phyloP scores from a whole-genome alignment of 805 yeast species.

The Metschnikowia chrysomelidarum region DNA sequence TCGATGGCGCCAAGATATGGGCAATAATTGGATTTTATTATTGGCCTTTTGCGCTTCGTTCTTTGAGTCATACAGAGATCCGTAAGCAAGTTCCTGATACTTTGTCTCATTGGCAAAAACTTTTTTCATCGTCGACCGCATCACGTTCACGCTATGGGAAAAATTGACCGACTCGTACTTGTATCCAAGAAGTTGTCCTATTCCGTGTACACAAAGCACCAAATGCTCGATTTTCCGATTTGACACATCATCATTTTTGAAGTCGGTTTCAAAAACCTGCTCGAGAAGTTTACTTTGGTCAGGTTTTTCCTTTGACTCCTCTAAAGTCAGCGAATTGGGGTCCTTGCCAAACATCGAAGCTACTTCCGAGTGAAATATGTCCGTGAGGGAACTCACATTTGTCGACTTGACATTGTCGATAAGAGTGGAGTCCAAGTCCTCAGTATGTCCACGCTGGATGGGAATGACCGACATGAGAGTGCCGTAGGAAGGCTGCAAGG shows the following conservation, averaged over 20 bases:
- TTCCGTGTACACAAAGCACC: slow-evolving; percentile 90
- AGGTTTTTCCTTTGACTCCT: slow-evolving; percentile 8
- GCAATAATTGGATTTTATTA: slow-evolving; percentile 76
- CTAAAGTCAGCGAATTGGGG: slow-evolving; percentile 16
- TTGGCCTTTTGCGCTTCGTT: slow-evolving; percentile 27
- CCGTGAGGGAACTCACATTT: slow-evolving; percentile 34
- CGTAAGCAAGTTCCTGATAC: slow-evolving; percentile 35
- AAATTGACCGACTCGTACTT: slow-evolving; percentile 81
- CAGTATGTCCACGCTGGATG: slow-evolving; percentile 50
- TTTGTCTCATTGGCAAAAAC: slow-evolving; percentile 41
- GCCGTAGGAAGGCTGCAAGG: slow-evolving; percentile 33
- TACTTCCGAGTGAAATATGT: slow-evolving; percentile 31
- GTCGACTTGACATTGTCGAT: slow-evolving; percentile 31
- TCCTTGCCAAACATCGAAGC: slow-evolving; percentile 19
- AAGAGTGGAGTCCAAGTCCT: slow-evolving; percentile 30
- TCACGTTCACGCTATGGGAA: slow-evolving; percentile 73
- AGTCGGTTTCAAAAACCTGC: slow-evolving; percentile 14
- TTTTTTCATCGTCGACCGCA: slow-evolving; percentile 56
- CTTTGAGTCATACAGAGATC: slow-evolving; percentile 18
- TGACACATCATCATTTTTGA: slow-evolving; percentile 6
- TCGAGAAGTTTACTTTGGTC: slow-evolving; percentile 18
- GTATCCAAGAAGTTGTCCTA: slow-evolving; percentile 84
- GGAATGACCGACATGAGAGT: slow-evolving; percentile 47
- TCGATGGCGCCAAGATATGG: slow-evolving; percentile 88
- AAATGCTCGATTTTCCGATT: slow-evolving; percentile 53